A percentile compares a stretch with the other conserved stretches of the same genome.
phyloP scores from a whole-genome alignment of 176 grass and related monocot species.

The Carex cristatella region DNA sequence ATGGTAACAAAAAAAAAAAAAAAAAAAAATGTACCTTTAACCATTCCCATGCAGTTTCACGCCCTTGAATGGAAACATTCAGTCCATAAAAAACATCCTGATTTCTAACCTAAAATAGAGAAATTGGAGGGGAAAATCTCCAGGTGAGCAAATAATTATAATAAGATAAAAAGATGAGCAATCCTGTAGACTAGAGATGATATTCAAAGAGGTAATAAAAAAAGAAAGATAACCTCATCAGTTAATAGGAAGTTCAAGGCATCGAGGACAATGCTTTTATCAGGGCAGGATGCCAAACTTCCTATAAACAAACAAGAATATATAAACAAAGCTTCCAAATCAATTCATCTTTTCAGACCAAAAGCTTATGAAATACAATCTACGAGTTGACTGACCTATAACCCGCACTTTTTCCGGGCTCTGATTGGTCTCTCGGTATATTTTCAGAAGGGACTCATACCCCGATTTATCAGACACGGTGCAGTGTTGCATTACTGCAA shows the following conservation, averaged over 20 bases:
- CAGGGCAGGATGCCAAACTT: conserved; percentile 40
- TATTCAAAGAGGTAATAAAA: neutral
- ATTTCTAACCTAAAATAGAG: conserved; percentile 51
- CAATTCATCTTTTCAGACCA: conserved; percentile 13
- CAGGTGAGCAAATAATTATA: conserved; percentile 1
- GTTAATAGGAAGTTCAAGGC: conserved; percentile 66
- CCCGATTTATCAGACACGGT: conserved; percentile 49
- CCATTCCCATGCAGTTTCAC: conserved; percentile 67
- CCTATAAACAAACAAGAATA: conserved; percentile 35
- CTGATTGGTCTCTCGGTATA: conserved; percentile 56
- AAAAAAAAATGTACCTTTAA: conserved; percentile 46
- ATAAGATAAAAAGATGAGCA: neutral
- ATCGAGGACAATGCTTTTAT: conserved; percentile 65
- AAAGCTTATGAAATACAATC: neutral
- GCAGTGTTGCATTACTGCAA: conserved; percentile 75
- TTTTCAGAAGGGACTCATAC: conserved; percentile 66
- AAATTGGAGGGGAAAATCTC: conserved; percentile 14
- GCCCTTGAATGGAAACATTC: conserved; percentile 44
- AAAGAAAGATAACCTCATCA: conserved; percentile 40
- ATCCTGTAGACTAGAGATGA: neutral
- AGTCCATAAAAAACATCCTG: conserved; percentile 55
- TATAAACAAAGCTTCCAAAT: neutral
- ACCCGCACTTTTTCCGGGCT: conserved; percentile 51
- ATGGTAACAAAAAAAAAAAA: neutral
- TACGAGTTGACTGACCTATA: conserved; percentile 39